Evolutionary conservation across 257 asterid genomes (phyloP), one percentile per base, ranked within the genome.

Genomic region (Phtheirospermum japonicum): DNA sequence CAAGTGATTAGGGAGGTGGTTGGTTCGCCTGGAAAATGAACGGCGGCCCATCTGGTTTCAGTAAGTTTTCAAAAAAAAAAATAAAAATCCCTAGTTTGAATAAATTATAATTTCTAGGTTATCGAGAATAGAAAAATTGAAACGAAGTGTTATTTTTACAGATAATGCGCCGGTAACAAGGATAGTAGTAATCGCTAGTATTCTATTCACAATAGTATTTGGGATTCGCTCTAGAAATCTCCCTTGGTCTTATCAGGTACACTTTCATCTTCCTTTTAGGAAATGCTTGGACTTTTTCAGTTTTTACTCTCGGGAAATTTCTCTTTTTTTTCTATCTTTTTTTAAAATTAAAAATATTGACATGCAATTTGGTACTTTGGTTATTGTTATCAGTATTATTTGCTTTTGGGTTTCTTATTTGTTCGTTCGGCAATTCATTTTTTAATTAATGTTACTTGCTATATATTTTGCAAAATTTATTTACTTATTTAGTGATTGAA

Each of bases 131-230:
- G 23, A 18, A 8, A 2, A 19, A 12, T 40, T 46, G 37, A 7
- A 26, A 6, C 19, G 13, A 45, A 30, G 55, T 39, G 17, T 63
- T 64, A 7, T 45, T 16, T 50, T 20, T 10, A 20, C 76, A 93
- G 99, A 78, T 67, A 93, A 93, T 77, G 95, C 99, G 34, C 96
- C 97, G 72, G 85, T 89, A 32, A 82, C 97, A 10, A 85, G 89
- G 75, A 67, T 83, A 50, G 61, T 85, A 51, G 91, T 87, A 57
- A 85, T 93, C 45, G 94, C 84, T 33, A 79, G 82, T 78, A 87
- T 83, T 66, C 87, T 93, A 59, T 90, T 93, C 80, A 87, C 99
- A 34, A 71, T 93, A 58, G 9, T 87, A 50, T 85, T 89, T 76
- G 99, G 99, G 82, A 84, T 90, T 80, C 97, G 95, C 64, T 77